Evolutionary conservation across 2,329 filamentous ascomycete species (phyloP), one percentile per base, ranked within the genome.

Genomic region (Chalaropsis thielavioides): DNA sequence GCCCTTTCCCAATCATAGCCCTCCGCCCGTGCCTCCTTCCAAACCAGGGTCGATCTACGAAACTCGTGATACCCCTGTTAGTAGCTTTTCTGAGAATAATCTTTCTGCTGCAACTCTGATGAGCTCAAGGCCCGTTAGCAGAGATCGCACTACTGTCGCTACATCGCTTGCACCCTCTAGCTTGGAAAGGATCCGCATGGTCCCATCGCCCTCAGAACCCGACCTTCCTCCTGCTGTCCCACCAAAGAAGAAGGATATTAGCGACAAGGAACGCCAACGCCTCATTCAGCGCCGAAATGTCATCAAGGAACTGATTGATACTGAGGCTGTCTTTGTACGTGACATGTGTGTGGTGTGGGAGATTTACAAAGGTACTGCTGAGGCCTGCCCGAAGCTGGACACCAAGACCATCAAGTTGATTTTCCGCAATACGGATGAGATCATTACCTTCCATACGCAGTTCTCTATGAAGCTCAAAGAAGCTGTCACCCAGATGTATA

Each of bases 301-400:
- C 60, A 87, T 97, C 71, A 92, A 92, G 72, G 94, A 99, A 74
- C 79, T 99, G 44, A 82, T 96, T 58, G 91, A 96, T 71, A 99
- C 72, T 0, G 94, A 99, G 73, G 86, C 90, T 60, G 86, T 87
- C 5, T 97, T 95, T 74, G 86, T 95, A 65, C 85, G 90, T 68
- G 94, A 99, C 73, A 92, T 99, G 90, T 96, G 92, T 73, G 92
- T 99, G 63, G 88, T 96, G 1, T 90, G 95, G 71, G 92, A 97
- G 72, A 97, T 99, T 64, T 99, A 97, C 79, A 95, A 95, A 75
- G 91, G 90, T 54, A 97, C 94, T 0, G 89, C 90, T 0, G 85
- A 88, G 69, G 88, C 88, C 11, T 91, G 89, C 65, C 84, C 90
- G 8, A 84, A 90, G 68, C 82, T 96, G 35, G 89, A 88, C 54